Percentiles rank a stretch among this genome's conserved stretches.
These are phyloP conservation scores for Thuidium tamariscinum DNA, from an alignment of 225 moss, liverwort and hornwort genomes.

Conservation along the genomic window DNA sequence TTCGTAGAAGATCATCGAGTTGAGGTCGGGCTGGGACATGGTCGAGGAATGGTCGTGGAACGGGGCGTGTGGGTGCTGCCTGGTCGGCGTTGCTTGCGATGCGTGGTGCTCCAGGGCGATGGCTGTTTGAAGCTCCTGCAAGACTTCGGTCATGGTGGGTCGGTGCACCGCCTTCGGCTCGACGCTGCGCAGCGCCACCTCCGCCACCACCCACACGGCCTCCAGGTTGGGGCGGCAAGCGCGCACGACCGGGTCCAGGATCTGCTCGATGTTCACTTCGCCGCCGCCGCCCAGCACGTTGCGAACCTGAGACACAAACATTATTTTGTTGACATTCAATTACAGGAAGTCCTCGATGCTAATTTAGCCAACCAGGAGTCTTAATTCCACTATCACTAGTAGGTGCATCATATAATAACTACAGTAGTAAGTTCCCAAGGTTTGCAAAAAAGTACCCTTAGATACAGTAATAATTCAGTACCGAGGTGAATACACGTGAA, in stretches of 20 bases:
- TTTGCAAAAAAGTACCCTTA: background rate
- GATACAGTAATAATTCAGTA: background rate
- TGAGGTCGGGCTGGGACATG: background rate
- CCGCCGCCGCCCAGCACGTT: background rate
- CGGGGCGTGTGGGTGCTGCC: background rate
- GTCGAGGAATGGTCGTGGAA: background rate
- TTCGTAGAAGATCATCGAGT: background rate
- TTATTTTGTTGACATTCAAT: background rate
- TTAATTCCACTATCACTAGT: background rate
- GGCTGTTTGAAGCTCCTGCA: conserved; percentile 9
- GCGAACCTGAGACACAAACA: conserved; percentile 17
- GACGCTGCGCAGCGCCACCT: conserved; percentile 45
- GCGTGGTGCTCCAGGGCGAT: background rate
- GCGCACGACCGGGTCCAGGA: conserved; percentile 37
- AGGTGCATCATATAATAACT: background rate
- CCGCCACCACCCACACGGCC: conserved; percentile 28
- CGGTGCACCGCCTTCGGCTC: conserved; percentile 28
- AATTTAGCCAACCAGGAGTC: background rate
- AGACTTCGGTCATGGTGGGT: conserved; percentile 40
- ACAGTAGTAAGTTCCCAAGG: background rate
- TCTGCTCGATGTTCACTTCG: conserved; percentile 25
- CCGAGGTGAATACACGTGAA: background rate
- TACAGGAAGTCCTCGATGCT: background rate
- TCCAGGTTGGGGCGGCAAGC: conserved; percentile 8
- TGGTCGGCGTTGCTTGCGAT: background rate